Evolutionary conservation across 2,329 filamentous ascomycete species (phyloP), one percentile per base, ranked within the genome.

Genomic region (Hypoxylon sp.): DNA sequence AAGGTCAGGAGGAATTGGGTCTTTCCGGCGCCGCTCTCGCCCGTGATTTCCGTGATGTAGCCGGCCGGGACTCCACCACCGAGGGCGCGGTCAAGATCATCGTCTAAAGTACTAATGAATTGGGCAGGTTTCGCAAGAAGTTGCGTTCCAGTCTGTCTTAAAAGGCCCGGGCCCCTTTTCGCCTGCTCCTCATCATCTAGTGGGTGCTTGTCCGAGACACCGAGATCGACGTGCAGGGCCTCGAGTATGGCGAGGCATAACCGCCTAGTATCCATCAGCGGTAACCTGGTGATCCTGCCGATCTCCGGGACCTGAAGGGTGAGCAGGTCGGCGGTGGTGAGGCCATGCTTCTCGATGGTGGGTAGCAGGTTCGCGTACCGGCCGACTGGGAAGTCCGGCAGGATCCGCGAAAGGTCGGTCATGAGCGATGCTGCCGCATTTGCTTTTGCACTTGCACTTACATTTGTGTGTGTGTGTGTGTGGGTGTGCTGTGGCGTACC

Each of bases 11-110:
- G 90, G 76, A 98, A 89, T 80, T 99, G 96, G 1, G 96, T 98
- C 86, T 99, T 99, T 76, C 95, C 96, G 72, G 91, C 92, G 74
- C 94, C 96, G 71, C 94, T 97, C 83, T 98, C 96, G 65, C 96
- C 96, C 1, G 94, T 92, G 67, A 99, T 86, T 79, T 99, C 96
- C 6, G 93, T 94, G 76, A 99, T 84, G 80, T 92, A 91, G 51
- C 94, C 92, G 2, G 90, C 86, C 1, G 92, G 92, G 61, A 98
- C 87, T 19, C 96, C 96, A 52, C 94, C 95, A 66, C 88, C 88
- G 42, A 98, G 85, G 2, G 81, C 82, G 8, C 78, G 78, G 72
- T 99, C 95, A 33, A 99, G 84, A 39, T 81, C 80, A 54, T 87
- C 83, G 79, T 97, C 93, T 47, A 98, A 86, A 0, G 93, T 97